A percentile compares a stretch with the other conserved stretches of the same genome.
These are phyloP conservation scores for Auriscalpium vulgare DNA, from an alignment of 768 basidiomycete genomes.

Conservation along the genomic window DNA sequence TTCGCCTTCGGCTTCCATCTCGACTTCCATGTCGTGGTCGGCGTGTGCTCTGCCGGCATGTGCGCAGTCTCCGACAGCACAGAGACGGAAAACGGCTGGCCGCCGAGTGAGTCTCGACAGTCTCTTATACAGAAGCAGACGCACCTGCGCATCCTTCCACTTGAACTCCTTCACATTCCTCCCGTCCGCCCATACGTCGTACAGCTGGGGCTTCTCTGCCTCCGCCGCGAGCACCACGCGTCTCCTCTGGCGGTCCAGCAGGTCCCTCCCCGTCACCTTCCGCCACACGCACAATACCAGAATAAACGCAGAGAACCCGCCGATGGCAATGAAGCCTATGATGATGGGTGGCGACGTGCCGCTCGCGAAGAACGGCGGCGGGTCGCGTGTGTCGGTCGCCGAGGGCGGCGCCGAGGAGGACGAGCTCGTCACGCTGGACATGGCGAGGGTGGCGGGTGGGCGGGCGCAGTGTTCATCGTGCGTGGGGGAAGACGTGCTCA, in stretches of 20 bases:
- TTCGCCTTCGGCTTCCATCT: neutral
- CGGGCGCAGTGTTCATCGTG: neutral
- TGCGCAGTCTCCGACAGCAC: neutral
- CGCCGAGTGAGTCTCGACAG: neutral
- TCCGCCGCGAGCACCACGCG: neutral
- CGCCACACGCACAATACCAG: slow-evolving; percentile 5
- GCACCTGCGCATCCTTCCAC: slow-evolving; percentile 7
- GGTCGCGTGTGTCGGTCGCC: neutral
- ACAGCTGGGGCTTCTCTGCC: slow-evolving; percentile 5
- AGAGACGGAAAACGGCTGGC: slow-evolving; percentile 6
- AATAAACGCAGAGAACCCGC: neutral
- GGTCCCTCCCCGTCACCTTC: neutral
- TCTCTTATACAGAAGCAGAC: neutral
- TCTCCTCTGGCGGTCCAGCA: neutral
- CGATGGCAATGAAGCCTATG: slow-evolving; percentile 7
- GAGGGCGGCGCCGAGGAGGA: neutral
- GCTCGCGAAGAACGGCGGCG: neutral
- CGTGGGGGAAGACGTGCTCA: neutral
- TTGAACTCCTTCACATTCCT: neutral
- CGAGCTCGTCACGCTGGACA: neutral
- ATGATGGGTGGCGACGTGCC: slow-evolving; percentile 4
- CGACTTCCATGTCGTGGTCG: neutral
- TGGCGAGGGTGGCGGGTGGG: neutral
- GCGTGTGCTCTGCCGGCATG: too few relatives aligned
- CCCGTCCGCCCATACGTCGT: slow-evolving; percentile 6